phyloP scores from a whole-genome alignment of 1,284 basidiomycete species.

The Volvariella surrecta region DNA sequence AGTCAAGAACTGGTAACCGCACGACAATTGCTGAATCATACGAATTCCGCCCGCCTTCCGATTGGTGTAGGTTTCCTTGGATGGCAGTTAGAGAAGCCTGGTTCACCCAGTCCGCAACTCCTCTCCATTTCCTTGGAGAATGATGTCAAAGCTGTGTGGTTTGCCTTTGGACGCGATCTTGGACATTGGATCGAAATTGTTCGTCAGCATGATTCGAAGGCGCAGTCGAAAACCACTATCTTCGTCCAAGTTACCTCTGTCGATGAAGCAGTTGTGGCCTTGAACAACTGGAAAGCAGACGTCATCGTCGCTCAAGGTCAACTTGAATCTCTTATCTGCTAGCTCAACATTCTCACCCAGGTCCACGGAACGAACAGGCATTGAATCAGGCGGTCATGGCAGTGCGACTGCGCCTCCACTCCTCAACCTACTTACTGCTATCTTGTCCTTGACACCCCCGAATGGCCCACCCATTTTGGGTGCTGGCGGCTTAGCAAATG shows the following conservation, averaged over 20 bases:
- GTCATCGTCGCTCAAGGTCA: constrained; percentile 71
- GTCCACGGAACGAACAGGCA: constrained; percentile 46
- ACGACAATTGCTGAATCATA: constrained; percentile 26
- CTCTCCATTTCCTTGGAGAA: constrained; percentile 46
- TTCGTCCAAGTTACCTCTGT: constrained; percentile 56
- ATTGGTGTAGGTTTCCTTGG: constrained; percentile 68
- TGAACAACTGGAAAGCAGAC: constrained; percentile 56
- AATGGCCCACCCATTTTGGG: constrained; percentile 49
- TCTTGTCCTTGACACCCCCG: constrained; percentile 35
- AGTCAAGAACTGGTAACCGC: constrained; percentile 40
- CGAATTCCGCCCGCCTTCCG: constrained; percentile 31
- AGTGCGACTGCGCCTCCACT: constrained; percentile 44
- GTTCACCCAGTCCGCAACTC: constrained; percentile 25
- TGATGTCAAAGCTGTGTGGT: constrained; percentile 61
- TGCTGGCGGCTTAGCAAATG: constrained; percentile 51
- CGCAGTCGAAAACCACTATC: constrained; percentile 40
- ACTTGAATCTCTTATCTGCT: not conserved
- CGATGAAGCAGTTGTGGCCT: constrained; percentile 46
- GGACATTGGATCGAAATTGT: constrained; percentile 51
- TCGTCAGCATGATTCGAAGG: constrained; percentile 37
- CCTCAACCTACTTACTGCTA: constrained; percentile 47
- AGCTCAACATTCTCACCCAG: constrained; percentile 6
- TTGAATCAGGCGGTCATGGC: constrained; percentile 72
- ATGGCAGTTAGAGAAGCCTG: constrained; percentile 54
- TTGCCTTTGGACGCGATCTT: constrained; percentile 57